Base-by-base conservation (phyloP, 306 rosid genomes). In the Prunus dulcis region DNA sequence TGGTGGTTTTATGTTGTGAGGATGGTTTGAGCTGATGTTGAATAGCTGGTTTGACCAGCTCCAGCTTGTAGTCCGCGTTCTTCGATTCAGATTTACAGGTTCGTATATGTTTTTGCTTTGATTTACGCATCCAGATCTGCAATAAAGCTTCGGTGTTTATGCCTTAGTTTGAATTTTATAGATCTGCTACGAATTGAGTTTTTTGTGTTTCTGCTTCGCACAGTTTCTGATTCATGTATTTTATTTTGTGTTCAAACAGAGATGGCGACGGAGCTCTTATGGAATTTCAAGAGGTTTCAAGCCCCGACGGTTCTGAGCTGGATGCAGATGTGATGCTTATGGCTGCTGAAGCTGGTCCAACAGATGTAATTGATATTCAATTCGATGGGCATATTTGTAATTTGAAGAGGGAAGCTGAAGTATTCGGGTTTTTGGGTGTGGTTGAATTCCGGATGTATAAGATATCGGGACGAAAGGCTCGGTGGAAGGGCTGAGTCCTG, bases 371-470 rank as follows among this genome's bases (percentile, higher is more conserved):
- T 38, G 43, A 38, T 38, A 38, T 38, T 38, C 43, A 0, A 38
- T 38, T 6, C 43, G 43, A 38, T 38, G 28, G 5, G 25, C 43
- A 3, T 34, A 58, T 3, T 74, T 74, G 78, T 74, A 74, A 61
- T 46, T 27, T 38, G 15, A 38, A 8, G 38, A 53, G 1, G 4
- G 75, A 32, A 71, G 12, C 53, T 13, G 62, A 9, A 0, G 14
- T 19, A 9, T 32, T 3, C 8, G 45, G 14, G 73, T 22, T 0
- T 23, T 3, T 47, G 15, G 66, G 4, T 15, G 5, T 30, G 20
- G 45, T 25, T 67, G 61, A 23, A 63, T 9, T 69, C 2, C 58
- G 80, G 84, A 76, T 81, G 84, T 81, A 10, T 50, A 70, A 76
- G 84, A 56, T 45, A 17, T 63, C 25, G 58, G 74, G 27, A 17